Conservation (phyloP, 177 flowering plant genomes). For the Vitis hybrid region DNA sequence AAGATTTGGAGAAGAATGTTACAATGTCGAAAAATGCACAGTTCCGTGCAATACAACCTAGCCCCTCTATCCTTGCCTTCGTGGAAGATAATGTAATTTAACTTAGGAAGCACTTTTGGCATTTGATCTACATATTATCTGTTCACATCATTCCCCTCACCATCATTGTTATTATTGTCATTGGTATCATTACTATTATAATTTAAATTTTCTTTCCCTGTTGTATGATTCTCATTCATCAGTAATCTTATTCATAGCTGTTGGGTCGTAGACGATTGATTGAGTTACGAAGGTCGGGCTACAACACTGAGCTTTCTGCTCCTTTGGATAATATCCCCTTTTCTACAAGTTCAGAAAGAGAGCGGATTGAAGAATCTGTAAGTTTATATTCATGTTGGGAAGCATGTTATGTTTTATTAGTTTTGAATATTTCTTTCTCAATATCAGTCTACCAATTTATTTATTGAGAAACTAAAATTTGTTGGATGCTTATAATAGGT, state of each 20-base stretch:
- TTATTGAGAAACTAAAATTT: background rate
- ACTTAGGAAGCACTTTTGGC: background rate
- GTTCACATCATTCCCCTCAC: background rate
- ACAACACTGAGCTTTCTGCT: slow-evolving; percentile 69
- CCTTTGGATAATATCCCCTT: slow-evolving; percentile 88
- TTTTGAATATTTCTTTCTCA: background rate
- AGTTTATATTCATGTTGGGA: slow-evolving; percentile 17
- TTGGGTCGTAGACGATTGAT: slow-evolving; percentile 84
- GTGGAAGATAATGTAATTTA: slow-evolving; percentile 88
- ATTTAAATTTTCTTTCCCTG: slow-evolving; percentile 1
- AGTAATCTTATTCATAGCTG: slow-evolving; percentile 46
- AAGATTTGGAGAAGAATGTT: slow-evolving; percentile 33
- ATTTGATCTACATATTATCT: background rate
- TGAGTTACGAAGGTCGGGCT: slow-evolving; percentile 82
- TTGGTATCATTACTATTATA: background rate
- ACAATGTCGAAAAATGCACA: slow-evolving; percentile 85
- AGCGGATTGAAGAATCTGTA: slow-evolving; percentile 83
- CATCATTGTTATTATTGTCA: background rate
- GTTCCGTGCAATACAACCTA: slow-evolving; percentile 93
- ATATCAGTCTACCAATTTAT: background rate
- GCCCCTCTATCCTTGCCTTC: slow-evolving; percentile 79
- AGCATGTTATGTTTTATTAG: background rate
- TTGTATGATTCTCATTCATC: slow-evolving; percentile 8
- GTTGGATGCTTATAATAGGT: background rate
- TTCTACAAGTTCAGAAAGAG: slow-evolving; percentile 76